Evolutionary conservation across 805 yeast genomes (phyloP).

Genomic region (Ogataea siamensis): DNA sequence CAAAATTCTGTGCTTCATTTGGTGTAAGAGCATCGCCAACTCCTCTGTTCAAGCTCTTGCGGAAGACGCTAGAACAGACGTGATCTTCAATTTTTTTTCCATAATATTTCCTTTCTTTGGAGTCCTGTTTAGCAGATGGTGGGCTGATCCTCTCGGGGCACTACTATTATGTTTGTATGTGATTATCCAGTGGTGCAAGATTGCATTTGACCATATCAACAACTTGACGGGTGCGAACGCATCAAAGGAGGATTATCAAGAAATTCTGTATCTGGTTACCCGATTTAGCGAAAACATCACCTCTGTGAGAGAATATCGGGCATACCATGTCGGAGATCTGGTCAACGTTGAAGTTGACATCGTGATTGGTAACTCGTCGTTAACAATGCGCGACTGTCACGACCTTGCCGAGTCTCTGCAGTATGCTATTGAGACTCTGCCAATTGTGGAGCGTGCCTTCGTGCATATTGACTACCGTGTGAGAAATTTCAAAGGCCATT

Average conservation of each 20-base stretch:
- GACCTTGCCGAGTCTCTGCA: slow-evolving; percentile 81
- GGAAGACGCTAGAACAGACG: slow-evolving; percentile 79
- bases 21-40: slow-evolving; percentile 60
- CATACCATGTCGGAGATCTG: slow-evolving; percentile 77
- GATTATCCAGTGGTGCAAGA: slow-evolving; percentile 58
- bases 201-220: slow-evolving; percentile 68
- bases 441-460: slow-evolving; percentile 76
- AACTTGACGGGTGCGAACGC: slow-evolving; percentile 77
- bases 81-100: slow-evolving; percentile 69
- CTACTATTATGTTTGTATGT: slow-evolving; percentile 59
- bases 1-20: slow-evolving; percentile 58
- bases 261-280: slow-evolving; percentile 61
- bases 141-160: slow-evolving; percentile 79
- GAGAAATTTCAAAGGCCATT: slow-evolving; percentile 39
- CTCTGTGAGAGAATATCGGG: slow-evolving; percentile 62
- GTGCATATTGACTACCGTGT: slow-evolving; percentile 69
- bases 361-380: slow-evolving; percentile 46
- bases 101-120: slow-evolving; percentile 69
- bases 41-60: slow-evolving; percentile 75
- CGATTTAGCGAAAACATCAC: slow-evolving; percentile 68
- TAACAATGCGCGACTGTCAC: slow-evolving; percentile 64
- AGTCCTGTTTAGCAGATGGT: slow-evolving; percentile 50
- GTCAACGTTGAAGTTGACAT: slow-evolving; percentile 76
- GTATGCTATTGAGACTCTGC: slow-evolving; percentile 74
- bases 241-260: slow-evolving; percentile 57